These are phyloP conservation scores for Drechslerella coelobrocha DNA, from an alignment of 2,329 filamentous ascomycete genomes.

Conservation along the genomic window DNA sequence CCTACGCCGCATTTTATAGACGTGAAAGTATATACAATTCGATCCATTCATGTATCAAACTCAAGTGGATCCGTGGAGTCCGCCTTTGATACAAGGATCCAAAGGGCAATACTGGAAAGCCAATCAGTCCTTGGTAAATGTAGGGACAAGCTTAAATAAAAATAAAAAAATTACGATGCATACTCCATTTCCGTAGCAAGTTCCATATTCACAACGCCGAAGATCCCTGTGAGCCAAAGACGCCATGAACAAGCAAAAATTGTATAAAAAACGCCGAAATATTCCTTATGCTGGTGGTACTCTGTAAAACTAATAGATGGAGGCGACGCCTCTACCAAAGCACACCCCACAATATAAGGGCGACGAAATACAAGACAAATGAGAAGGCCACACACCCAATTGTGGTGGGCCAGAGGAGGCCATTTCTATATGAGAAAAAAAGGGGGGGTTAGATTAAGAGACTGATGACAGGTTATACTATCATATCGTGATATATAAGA, in stretches of 20 bases:
- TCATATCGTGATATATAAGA: neutral
- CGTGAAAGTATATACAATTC: conserved; percentile 2
- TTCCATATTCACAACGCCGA: neutral
- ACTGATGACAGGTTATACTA: neutral
- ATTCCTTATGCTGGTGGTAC: neutral
- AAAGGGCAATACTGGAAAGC: neutral
- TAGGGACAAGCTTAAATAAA: too few species aligned
- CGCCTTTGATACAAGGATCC: neutral
- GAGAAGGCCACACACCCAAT: conserved; percentile 30
- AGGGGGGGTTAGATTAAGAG: neutral
- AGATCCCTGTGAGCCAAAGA: neutral
- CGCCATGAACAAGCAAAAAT: neutral
- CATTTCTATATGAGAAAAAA: conserved; percentile 24
- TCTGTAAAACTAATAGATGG: neutral
- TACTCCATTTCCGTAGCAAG: neutral
- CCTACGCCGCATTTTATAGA: neutral
- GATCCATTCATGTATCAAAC: neutral
- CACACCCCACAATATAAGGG: conserved; percentile 44
- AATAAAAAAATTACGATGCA: conserved; percentile 7
- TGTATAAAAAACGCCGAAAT: conserved; percentile 22
- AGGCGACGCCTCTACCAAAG: conserved; percentile 21
- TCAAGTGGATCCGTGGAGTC: neutral
- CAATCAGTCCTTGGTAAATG: neutral
- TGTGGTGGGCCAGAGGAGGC: conserved; percentile 31
- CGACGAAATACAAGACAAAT: conserved; percentile 44